Evolutionary conservation across 2,329 filamentous ascomycete genomes (phyloP).

Genomic region (Pleomassaria siparia): DNA sequence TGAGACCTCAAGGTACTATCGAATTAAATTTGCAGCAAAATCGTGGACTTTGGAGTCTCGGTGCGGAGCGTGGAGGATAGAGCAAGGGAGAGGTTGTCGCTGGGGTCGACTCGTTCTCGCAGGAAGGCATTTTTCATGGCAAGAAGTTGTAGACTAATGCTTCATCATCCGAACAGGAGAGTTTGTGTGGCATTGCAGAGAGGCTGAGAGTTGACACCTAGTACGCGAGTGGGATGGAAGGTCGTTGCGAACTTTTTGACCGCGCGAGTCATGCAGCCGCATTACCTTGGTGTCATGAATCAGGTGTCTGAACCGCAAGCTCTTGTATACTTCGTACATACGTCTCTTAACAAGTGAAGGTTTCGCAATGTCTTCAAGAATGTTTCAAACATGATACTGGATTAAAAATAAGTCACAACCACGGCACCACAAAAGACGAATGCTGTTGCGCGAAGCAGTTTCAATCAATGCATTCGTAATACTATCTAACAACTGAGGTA

Average conservation of each 20-base stretch:
- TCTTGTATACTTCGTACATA: too few species aligned
- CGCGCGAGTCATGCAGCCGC: conserved; percentile 6
- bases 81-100: too few species aligned
- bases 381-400: too few species aligned
- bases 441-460: not conserved
- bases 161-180: not conserved
- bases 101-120: too few species aligned
- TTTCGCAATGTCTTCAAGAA: too few species aligned
- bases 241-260: not conserved
- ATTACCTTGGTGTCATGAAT: conserved; percentile 3
- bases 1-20: too few species aligned
- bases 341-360: too few species aligned
- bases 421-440: not conserved
- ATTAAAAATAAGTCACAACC: too few species aligned
- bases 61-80: too few species aligned
- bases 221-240: not conserved
- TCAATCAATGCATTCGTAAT: conserved; percentile 1
- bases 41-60: too few species aligned
- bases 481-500: conserved; percentile 1
- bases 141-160: not conserved
- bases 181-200: not conserved
- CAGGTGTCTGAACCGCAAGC: not conserved
- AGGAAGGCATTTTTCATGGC: not conserved
- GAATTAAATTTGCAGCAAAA: too few species aligned
- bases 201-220: not conserved